Evolutionary conservation across 169 alveolate species (phyloP).

Genomic region (Cystoisospora suis): DNA sequence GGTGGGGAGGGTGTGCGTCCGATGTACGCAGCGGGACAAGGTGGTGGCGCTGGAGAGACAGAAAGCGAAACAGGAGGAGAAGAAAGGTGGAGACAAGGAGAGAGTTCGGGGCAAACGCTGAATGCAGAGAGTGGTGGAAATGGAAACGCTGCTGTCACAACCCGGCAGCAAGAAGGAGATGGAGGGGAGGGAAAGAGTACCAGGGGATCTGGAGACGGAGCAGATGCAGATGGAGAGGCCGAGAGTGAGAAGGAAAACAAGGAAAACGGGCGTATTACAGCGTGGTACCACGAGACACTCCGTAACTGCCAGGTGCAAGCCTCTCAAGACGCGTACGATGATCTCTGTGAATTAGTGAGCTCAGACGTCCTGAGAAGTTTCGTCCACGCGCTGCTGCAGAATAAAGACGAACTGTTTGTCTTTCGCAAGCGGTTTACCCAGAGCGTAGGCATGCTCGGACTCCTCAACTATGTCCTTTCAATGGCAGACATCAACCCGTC

Average conservation of each 20-base stretch:
- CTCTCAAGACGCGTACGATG: constrained; percentile 53
- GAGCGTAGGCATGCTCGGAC: constrained; percentile 64
- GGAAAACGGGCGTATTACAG: constrained; percentile 33
- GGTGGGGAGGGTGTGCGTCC: too few species aligned
- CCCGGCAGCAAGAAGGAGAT: too few species aligned
- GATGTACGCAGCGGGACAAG: too few species aligned
- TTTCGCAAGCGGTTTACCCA: constrained; percentile 70
- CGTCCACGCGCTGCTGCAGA: constrained; percentile 31
- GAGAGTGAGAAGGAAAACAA: background rate
- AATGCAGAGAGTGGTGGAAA: too few species aligned
- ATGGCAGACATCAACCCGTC: constrained; percentile 70
- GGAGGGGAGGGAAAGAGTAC: background rate
- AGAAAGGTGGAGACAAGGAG: background rate
- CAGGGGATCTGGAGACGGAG: constrained; percentile 1
- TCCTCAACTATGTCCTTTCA: constrained; percentile 66
- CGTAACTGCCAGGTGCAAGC: constrained; percentile 63
- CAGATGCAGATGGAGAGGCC: background rate
- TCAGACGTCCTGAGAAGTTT: constrained; percentile 58
- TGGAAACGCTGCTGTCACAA: too few species aligned
- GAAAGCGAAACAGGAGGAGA: background rate
- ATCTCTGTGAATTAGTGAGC: constrained; percentile 68
- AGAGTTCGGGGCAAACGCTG: too few species aligned
- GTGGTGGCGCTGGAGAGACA: background rate
- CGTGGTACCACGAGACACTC: constrained; percentile 27
- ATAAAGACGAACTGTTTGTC: constrained; percentile 63